A percentile compares a stretch with the other conserved stretches of the same genome.
phyloP scores from a whole-genome alignment of 768 basidiomycete genomes.

The Phlegmacium glaucopus region DNA sequence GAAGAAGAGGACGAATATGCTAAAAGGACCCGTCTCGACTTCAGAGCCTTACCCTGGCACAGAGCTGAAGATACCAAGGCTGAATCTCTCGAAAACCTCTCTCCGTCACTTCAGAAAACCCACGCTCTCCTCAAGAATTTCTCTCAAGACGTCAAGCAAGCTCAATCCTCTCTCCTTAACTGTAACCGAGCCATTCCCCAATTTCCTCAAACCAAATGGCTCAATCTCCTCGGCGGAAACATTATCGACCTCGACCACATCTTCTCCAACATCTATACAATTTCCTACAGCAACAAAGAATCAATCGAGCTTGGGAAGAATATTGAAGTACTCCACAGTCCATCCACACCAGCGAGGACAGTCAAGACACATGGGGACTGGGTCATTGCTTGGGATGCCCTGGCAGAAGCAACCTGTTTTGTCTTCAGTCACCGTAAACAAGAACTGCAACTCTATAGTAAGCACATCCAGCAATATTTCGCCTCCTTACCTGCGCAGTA shows the following conservation, averaged over 20 bases:
- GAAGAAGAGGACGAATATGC: no score
- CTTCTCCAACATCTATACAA: constrained; percentile 15
- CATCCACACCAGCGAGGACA: constrained; percentile 2
- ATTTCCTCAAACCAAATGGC: constrained; percentile 24
- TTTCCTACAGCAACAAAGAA: constrained; percentile 1
- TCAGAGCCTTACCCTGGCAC: no score
- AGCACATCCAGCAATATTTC: constrained; percentile 8
- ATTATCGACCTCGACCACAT: constrained; percentile 25
- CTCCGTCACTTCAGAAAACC: constrained; percentile 10
- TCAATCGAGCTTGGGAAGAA: not conserved
- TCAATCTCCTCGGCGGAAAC: constrained; percentile 16
- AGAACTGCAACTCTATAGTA: constrained; percentile 10
- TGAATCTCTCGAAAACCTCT: no score
- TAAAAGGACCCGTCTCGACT: no score
- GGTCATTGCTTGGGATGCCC: constrained; percentile 17
- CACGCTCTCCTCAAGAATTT: constrained; percentile 9
- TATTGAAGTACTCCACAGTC: constrained; percentile 2
- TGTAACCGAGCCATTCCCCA: constrained; percentile 6
- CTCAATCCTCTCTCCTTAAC: constrained; percentile 12
- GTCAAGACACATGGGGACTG: constrained; percentile 18
- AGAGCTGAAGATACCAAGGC: no score
- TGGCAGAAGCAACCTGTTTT: constrained; percentile 14
- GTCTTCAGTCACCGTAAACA: constrained; percentile 18
- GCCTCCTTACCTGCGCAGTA: constrained; percentile 8
- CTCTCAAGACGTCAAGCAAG: constrained; percentile 6